phyloP scores from a whole-genome alignment of 2,329 filamentous ascomycete genomes.

The Phyllosticta citribraziliensis region DNA sequence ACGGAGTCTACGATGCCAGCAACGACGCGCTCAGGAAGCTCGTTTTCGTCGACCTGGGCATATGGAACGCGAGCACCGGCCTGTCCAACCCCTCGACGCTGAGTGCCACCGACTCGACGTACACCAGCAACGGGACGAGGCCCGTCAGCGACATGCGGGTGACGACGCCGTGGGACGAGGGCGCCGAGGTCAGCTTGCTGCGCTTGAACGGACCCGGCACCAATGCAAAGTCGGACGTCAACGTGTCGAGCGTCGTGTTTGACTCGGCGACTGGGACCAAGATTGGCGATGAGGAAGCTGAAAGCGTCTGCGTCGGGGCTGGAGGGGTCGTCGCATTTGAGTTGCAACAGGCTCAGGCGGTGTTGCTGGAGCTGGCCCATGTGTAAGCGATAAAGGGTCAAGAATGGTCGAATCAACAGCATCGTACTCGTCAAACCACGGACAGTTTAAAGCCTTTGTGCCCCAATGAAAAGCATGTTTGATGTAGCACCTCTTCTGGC shows the following conservation, averaged over 20 bases:
- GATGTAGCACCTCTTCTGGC: too few relatives aligned
- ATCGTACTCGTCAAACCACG: neutral
- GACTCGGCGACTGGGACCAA: neutral
- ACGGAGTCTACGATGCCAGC: neutral
- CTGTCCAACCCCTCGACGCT: slow-evolving; percentile 7
- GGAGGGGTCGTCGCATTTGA: slow-evolving; percentile 1
- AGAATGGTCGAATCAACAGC: neutral
- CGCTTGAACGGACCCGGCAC: slow-evolving; percentile 5
- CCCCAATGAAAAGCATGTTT: too few relatives aligned
- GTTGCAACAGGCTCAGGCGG: slow-evolving; percentile 5
- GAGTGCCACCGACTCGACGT: neutral
- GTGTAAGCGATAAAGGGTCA: neutral
- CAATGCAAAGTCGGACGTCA: slow-evolving; percentile 7
- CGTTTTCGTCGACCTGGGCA: slow-evolving; percentile 7
- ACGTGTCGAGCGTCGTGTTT: neutral
- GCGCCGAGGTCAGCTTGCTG: neutral
- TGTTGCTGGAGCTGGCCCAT: slow-evolving; percentile 1
- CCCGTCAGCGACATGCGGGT: neutral
- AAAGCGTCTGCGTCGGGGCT: neutral
- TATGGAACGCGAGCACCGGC: slow-evolving; percentile 4
- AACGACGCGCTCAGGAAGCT: neutral
- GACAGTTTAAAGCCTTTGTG: too few relatives aligned
- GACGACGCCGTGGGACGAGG: slow-evolving; percentile 1
- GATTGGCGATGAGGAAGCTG: neutral
- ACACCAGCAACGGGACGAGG: slow-evolving; percentile 1